Base-by-base conservation (phyloP, 495 filamentous ascomycete genomes). In the Neurospora pannonica region DNA sequence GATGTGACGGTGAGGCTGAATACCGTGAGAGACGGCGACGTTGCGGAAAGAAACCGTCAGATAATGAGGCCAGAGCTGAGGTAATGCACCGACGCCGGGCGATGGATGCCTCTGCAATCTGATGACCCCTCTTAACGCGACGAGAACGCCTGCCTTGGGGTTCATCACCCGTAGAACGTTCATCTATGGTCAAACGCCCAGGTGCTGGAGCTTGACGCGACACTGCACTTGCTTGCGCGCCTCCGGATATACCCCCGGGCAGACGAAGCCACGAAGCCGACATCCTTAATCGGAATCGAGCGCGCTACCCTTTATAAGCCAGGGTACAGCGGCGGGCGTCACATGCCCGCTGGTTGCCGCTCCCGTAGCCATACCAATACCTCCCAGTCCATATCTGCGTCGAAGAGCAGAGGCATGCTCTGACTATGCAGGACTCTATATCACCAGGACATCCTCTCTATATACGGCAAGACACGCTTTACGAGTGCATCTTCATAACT, bases 381-480 rank as follows among this genome's bases (percentile, higher is more conserved):
- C 54, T 67, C 54, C 54, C 54, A 34, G 54, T 34, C 54, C 54
- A 34, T 34, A 67, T 67, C 28, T 67, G 54, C 54, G 28, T 67
- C 54, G 1, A 17, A 67, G 54, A 34, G 28, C 54, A 67, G 54
- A 67, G 54, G 54, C 54, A 67, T 67, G 28, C 28, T 36, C 54
- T 67, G 54, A 36, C 54, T 67, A 75, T 71, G 76, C 78, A 72
- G 71, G 71, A 75, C 75, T 78, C 73, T 76, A 73, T 71, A 74
- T 79, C 75, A 76, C 73, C 76, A 76, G 75, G 67, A 62, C 72
- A 67, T 71, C 38, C 78, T 75, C 74, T 79, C 79, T 82, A 81
- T 79, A 82, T 81, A 82, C 77, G 77, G 75, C 77, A 77, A 73
- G 70, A 78, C 77, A 77, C 73, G 81, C 79, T 80, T 80, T 82